phyloP scores from a whole-genome alignment of 768 basidiomycete genomes.

The Lactarius pseudohatsudake region DNA sequence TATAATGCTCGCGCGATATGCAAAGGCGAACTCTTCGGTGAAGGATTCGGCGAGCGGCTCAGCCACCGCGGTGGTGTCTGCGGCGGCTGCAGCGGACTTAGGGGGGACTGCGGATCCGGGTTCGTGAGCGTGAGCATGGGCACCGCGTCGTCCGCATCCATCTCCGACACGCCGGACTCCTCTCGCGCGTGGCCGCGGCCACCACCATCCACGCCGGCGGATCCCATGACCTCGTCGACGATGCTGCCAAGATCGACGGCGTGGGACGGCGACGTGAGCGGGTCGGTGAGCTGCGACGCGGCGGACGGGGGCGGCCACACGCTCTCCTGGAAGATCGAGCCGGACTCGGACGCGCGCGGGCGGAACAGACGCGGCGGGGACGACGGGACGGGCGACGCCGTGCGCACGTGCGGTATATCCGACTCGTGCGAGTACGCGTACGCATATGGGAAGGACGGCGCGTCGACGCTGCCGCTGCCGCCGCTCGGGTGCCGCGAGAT shows the following conservation, averaged over 20 bases:
- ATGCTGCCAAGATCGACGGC: constrained; percentile 20
- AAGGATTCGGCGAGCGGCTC: constrained; percentile 15
- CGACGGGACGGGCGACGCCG: background rate
- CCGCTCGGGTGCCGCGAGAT: background rate
- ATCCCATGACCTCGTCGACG: constrained; percentile 25
- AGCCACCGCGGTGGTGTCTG: constrained; percentile 8
- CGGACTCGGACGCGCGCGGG: constrained; percentile 24
- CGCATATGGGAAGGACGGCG: background rate
- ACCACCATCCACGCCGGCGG: too few relatives aligned
- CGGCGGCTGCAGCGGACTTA: background rate
- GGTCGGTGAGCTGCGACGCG: constrained; percentile 19
- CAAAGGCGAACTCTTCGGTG: constrained; percentile 13
- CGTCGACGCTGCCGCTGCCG: background rate
- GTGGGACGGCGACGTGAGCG: constrained; percentile 16
- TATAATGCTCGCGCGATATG: background rate
- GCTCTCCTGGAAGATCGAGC: constrained; percentile 28
- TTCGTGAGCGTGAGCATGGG: constrained; percentile 16
- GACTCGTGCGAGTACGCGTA: background rate
- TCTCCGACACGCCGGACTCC: background rate
- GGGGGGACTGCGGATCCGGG: constrained; percentile 4
- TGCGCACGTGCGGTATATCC: background rate
- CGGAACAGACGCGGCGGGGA: constrained; percentile 22
- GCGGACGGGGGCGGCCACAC: constrained; percentile 27
- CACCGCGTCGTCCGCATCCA: background rate
- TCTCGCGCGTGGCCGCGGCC: background rate